Conservation (phyloP, 179 eudicot species). For the Drosera spatulata region DNA sequence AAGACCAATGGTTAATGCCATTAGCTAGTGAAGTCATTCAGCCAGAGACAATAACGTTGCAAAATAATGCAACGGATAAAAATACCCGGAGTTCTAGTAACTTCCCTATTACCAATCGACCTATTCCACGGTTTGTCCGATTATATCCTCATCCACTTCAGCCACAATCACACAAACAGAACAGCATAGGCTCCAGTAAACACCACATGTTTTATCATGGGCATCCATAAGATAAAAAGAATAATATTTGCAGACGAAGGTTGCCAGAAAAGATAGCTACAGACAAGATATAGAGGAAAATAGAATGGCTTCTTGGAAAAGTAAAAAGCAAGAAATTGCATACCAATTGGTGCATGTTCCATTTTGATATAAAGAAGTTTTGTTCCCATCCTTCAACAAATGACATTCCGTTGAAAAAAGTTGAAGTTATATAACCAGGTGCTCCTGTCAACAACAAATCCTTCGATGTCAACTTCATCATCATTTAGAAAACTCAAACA, state of each 20-base stretch:
- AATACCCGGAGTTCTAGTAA: too few relatives aligned
- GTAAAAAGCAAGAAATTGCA: not conserved
- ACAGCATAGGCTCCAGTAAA: not conserved
- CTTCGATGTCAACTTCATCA: not conserved
- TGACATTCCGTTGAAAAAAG: conserved; percentile 85
- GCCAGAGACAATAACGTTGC: too few relatives aligned
- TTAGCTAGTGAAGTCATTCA: too few relatives aligned
- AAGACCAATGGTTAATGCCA: too few relatives aligned
- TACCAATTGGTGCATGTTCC: conserved; percentile 99
- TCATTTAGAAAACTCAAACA: not conserved
- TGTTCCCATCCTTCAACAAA: conserved; percentile 97
- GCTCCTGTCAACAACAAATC: conserved; percentile 54
- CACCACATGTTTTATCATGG: not conserved
- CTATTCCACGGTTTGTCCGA: too few relatives aligned
- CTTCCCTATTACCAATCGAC: too few relatives aligned
- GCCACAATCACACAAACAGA: not conserved
- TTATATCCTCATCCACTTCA: not conserved
- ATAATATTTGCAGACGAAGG: not conserved
- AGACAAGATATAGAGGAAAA: not conserved
- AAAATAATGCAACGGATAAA: too few relatives aligned
- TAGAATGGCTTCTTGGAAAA: not conserved
- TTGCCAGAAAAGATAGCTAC: not conserved
- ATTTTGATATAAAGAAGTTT: conserved; percentile 88
- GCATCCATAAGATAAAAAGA: not conserved
- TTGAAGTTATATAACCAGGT: conserved; percentile 86